These are phyloP conservation scores for Crithidia fasciculata DNA, from an alignment of 208 protist species.

Conservation along the genomic window DNA sequence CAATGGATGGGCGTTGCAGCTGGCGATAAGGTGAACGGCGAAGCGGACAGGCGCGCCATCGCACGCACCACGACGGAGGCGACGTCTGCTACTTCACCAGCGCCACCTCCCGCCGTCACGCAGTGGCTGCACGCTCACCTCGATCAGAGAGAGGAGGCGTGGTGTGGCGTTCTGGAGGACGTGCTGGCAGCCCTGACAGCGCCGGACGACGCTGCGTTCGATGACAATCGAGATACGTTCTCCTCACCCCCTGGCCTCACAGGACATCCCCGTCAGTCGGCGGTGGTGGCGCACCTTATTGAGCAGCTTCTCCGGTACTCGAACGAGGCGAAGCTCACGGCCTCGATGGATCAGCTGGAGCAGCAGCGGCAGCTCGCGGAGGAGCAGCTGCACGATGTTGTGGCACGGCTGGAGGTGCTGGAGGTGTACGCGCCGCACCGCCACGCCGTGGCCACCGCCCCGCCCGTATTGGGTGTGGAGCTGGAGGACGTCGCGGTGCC, in stretches of 20 bases:
- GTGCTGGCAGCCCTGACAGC: constrained; percentile 9
- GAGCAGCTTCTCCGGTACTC: background rate
- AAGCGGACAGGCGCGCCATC: background rate
- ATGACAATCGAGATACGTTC: background rate
- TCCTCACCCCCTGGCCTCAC: too few species aligned
- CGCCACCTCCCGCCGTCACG: constrained; percentile 12
- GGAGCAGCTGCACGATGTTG: constrained; percentile 27
- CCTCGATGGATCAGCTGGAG: background rate
- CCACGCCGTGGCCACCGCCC: constrained; percentile 47
- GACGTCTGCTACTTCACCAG: background rate
- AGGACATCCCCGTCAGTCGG: too few species aligned
- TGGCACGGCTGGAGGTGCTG: constrained; percentile 54
- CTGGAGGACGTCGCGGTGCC: constrained; percentile 42
- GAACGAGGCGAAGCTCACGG: background rate
- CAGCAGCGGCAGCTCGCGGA: background rate
- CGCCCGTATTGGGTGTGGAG: constrained; percentile 66
- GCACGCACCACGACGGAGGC: background rate
- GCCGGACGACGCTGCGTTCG: background rate
- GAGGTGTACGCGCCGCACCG: constrained; percentile 74
- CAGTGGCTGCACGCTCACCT: constrained; percentile 20
- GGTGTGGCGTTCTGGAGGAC: constrained; percentile 19
- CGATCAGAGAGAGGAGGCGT: constrained; percentile 7
- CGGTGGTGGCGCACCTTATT: background rate
- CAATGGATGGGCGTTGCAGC: constrained; percentile 13
- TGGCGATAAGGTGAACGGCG: background rate